Evolutionary conservation across 2,329 filamentous ascomycete genomes (phyloP).

Genomic region (Sporothrix protearum): DNA sequence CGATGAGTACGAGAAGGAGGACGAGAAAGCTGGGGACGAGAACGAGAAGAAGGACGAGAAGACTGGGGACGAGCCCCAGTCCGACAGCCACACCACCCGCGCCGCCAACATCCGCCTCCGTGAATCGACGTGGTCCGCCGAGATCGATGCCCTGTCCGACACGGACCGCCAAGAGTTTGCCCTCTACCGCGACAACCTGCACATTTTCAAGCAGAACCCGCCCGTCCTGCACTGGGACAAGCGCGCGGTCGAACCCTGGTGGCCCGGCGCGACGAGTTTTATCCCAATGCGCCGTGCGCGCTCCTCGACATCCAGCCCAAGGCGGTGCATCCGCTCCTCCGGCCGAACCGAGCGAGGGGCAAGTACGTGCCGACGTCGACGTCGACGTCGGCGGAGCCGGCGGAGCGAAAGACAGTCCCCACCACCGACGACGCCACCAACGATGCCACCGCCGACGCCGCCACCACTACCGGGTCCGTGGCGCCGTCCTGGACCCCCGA

Average conservation of each 20-base stretch:
- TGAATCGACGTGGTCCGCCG: constrained; percentile 23
- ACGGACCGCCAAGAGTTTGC: constrained; percentile 26
- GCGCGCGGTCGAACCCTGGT: constrained; percentile 66
- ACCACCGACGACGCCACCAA: neutral
- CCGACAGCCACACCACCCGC: neutral
- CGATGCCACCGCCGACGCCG: neutral
- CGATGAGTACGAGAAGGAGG: neutral
- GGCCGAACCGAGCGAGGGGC: constrained; percentile 23
- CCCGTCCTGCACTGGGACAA: constrained; percentile 65
- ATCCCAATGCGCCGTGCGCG: constrained; percentile 53
- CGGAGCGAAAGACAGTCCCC: neutral
- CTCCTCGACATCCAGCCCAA: constrained; percentile 68
- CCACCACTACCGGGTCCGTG: neutral
- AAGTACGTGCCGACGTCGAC: too few species aligned
- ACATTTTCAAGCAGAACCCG: constrained; percentile 47
- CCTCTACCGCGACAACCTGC: constrained; percentile 51
- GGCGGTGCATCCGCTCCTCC: constrained; percentile 47
- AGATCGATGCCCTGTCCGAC: constrained; percentile 18
- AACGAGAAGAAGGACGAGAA: too few species aligned
- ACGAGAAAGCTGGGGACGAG: too few species aligned
- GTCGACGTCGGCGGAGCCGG: constrained; percentile 9
- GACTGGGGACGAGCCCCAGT: too few species aligned
- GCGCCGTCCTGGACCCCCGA: constrained; percentile 33
- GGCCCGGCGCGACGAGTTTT: constrained; percentile 59
- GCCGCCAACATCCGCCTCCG: neutral